Base-by-base conservation (phyloP, 768 basidiomycete species). In the Naganishia kalamii region DNA sequence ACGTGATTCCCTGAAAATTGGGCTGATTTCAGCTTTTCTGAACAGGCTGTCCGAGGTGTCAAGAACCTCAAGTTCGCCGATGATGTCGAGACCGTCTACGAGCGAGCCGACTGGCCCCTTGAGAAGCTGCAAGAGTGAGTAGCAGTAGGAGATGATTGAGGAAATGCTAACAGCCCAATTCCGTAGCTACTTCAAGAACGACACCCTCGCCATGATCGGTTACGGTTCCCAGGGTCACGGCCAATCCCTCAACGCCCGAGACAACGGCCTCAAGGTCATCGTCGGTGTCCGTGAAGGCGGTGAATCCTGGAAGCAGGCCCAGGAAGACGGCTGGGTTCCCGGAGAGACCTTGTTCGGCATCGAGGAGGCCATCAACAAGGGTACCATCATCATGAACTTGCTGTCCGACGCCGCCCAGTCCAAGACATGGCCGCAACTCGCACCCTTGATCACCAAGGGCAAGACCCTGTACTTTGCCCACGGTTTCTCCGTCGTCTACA, bases 401-500 rank as follows among this genome's bases (percentile, higher is more conserved):
- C 86, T 99, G 71, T 98, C 94, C 48, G 96, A 99, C 74, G 96
- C 96, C 52, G 96, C 94, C n/a, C 96, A 99, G 82, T 92, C 90
- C 15, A 85, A 88, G 79, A 97, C 93, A 32, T 99, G 96, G 96
- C 82, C 88, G 41, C 81, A 84, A 60, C 71, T 99, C 72, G 87
- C 86, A 47, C 94, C 96, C 62, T 86, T 97, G 75, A 93, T 98
- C 83, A 98, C 92, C 80, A 91, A 93, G 85, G 96, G 90, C 82
- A 98, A 99, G 85, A 99, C 96, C n/a, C 88, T 99, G 69, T 99
- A 99, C 87, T 99, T 99, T 84, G 92, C 94, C 6, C 96, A 99
- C 79, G 96, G 96, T 75, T 99, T 99, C 88, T 98, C 94, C 70
- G 85, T 98, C 70, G 92, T 99, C 62, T 99, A 88, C 86, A 91